These are phyloP conservation scores for Termitomyces sp. DNA, from an alignment of 1,284 basidiomycete species.

Conservation along the genomic window DNA sequence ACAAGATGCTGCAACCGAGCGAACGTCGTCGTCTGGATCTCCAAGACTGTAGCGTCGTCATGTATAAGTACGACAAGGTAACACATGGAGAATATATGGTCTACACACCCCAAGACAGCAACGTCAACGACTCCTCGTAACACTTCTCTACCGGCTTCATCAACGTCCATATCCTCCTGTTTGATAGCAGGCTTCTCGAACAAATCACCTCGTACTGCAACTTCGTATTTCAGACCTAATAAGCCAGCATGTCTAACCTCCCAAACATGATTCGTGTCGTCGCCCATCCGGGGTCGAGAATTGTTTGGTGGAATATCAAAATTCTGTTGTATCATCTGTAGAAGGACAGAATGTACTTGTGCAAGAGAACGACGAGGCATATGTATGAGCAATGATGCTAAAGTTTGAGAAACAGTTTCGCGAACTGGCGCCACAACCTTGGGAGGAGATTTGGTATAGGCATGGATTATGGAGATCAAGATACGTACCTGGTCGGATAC, in stretches of 20 bases:
- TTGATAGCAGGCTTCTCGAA: constrained; percentile 45
- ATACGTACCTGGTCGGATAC: constrained; percentile 78
- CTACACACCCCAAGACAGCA: constrained; percentile 76
- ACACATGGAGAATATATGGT: constrained; percentile 2
- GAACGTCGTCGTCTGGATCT: constrained; percentile 95
- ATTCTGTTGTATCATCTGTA: constrained; percentile 93
- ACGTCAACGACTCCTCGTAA: constrained; percentile 81
- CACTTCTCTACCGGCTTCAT: constrained; percentile 43
- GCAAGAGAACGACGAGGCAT: constrained; percentile 76
- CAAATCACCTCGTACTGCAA: constrained; percentile 86
- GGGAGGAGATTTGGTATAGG: constrained; percentile 1
- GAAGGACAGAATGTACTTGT: constrained; percentile 79
- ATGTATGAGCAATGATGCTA: constrained; percentile 85
- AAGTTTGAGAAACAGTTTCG: constrained; percentile 93
- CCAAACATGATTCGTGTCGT: constrained; percentile 79
- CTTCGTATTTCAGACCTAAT: constrained; percentile 96
- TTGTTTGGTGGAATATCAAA: constrained; percentile 40
- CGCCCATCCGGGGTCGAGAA: constrained; percentile 29
- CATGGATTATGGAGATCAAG: constrained; percentile 2
- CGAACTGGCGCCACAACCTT: constrained; percentile 94
- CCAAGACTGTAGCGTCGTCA: constrained; percentile 54
- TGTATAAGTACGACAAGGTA: constrained; percentile 13
- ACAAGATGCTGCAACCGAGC: constrained; percentile 91
- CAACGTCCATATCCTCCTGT: constrained; percentile 25
- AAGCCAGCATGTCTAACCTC: constrained; percentile 96